Evolutionary conservation across 148 eudicot species (phyloP).

Genomic region (Bassia scoparia): DNA sequence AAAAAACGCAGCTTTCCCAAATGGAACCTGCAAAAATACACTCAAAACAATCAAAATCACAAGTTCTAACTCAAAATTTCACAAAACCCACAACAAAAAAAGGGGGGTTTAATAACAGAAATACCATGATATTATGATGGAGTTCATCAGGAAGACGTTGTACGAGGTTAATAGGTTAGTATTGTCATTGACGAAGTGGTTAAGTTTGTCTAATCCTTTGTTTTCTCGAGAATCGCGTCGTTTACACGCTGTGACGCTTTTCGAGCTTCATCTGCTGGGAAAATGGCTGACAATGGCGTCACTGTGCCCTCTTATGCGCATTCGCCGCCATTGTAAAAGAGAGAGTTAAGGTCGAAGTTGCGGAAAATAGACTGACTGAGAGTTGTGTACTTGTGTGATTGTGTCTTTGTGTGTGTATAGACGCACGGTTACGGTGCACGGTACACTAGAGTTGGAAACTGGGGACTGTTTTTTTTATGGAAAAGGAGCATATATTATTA

Average conservation of each 20-base stretch:
- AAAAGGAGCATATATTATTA: no score
- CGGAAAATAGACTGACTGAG: neutral
- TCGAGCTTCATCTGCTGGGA: constrained; percentile 59
- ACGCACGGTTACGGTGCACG: no score
- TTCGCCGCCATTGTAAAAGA: constrained; percentile 13
- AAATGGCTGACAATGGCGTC: constrained; percentile 54
- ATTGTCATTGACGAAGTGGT: constrained; percentile 49
- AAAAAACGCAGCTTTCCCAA: constrained; percentile 91
- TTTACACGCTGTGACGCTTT: constrained; percentile 59
- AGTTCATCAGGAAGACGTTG: constrained; percentile 79
- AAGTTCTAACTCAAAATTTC: constrained; percentile 1
- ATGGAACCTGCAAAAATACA: constrained; percentile 61
- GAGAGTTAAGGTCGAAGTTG: neutral
- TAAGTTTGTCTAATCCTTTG: constrained; percentile 41
- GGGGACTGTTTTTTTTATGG: no score
- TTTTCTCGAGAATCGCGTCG: constrained; percentile 43
- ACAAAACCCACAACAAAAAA: neutral
- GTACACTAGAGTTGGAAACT: no score
- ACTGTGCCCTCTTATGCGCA: constrained; percentile 55
- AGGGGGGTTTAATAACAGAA: no score
- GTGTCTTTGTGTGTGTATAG: no score
- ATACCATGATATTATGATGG: constrained; percentile 71
- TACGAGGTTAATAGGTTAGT: constrained; percentile 59
- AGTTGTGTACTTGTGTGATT: neutral
- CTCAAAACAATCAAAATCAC: constrained; percentile 8